These are phyloP conservation scores for Fusarium drepaniforme DNA, from an alignment of 2,329 filamentous ascomycete species.

Conservation along the genomic window DNA sequence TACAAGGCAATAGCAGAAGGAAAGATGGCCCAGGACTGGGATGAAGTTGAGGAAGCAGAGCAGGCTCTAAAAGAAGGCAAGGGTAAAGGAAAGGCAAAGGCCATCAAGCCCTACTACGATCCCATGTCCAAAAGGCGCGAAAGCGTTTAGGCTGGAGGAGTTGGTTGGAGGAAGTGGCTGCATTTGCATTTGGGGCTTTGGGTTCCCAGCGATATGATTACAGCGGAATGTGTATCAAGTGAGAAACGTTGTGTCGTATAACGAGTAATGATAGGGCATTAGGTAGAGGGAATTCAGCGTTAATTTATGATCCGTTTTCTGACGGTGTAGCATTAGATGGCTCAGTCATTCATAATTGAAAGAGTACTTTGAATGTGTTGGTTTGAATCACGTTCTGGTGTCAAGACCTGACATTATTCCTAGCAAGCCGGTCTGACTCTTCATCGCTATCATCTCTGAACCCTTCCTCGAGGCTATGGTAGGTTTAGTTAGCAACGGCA, in stretches of 20 bases:
- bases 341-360: not conserved
- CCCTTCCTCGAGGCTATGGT: conserved; percentile 68
- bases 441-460: conserved; percentile 62
- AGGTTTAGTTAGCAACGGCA: conserved; percentile 27
- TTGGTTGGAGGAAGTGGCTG: not conserved
- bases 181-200: not conserved
- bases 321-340: not conserved
- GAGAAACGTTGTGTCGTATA: not conserved
- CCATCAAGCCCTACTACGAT: not conserved
- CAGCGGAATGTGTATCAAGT: conserved; percentile 16
- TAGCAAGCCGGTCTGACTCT: conserved; percentile 46
- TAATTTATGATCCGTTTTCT: not conserved
- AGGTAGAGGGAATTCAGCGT: conserved; percentile 4
- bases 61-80: not conserved
- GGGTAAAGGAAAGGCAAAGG: not conserved
- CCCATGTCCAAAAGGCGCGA: not conserved
- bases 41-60: not conserved
- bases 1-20: not conserved
- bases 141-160: not conserved
- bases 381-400: not conserved
- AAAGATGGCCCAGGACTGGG: not conserved
- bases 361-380: not conserved
- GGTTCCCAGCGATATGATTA: conserved; percentile 18
- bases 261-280: not conserved
- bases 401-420: conserved; percentile 39